These are phyloP conservation scores for Cicer chorassanicum DNA, from an alignment of 306 rosid genomes.

Conservation along the genomic window DNA sequence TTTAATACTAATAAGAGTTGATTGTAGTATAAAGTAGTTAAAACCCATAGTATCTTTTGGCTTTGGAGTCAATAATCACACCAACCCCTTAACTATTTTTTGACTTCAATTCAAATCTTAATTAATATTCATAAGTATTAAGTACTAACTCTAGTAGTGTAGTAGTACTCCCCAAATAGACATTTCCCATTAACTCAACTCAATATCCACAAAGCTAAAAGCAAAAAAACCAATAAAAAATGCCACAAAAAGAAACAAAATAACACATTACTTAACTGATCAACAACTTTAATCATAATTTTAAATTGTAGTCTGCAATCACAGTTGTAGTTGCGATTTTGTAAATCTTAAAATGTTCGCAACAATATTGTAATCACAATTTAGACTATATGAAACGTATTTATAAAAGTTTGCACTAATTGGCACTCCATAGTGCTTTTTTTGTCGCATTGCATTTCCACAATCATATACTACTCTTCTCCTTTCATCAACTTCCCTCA, in stretches of 20 bases:
- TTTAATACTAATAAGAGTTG: background rate
- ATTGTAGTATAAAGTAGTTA: constrained; percentile 37
- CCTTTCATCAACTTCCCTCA: constrained; percentile 40
- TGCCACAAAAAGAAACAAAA: background rate
- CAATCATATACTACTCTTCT: constrained; percentile 31
- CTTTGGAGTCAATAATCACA: constrained; percentile 54
- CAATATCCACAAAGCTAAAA: background rate
- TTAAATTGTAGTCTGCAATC: too few species aligned
- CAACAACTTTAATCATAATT: too few species aligned
- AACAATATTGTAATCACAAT: too few species aligned
- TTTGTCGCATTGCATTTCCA: background rate
- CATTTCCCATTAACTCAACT: constrained; percentile 27
- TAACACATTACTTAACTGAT: background rate
- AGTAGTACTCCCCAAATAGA: background rate
- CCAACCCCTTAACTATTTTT: constrained; percentile 41
- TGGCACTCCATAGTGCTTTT: constrained; percentile 6
- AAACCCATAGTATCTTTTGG: constrained; percentile 19
- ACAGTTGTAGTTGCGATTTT: too few species aligned
- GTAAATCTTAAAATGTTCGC: too few species aligned
- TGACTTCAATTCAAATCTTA: constrained; percentile 35
- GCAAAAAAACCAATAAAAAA: too few species aligned
- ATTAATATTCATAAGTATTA: background rate
- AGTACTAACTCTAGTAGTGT: background rate
- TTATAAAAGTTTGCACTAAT: too few species aligned
- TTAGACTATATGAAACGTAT: too few species aligned